These are phyloP conservation scores for Cytospora mali DNA, from an alignment of 2,329 filamentous ascomycete species.

Conservation along the genomic window DNA sequence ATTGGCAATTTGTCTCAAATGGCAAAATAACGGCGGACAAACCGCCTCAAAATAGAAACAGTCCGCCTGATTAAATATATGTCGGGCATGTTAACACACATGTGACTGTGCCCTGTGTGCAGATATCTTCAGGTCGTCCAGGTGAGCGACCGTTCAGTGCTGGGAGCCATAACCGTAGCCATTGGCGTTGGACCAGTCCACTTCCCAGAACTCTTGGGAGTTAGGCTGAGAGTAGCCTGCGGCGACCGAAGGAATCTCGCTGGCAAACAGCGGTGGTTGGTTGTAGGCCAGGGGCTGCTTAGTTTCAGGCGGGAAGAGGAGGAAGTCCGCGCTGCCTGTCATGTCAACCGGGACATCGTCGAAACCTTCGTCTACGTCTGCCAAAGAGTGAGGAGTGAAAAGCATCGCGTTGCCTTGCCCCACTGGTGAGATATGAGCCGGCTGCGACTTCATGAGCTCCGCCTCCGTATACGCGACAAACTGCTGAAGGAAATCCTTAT, in stretches of 20 bases:
- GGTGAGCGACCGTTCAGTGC: slow-evolving; percentile 31
- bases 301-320: slow-evolving; percentile 56
- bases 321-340: slow-evolving; percentile 61
- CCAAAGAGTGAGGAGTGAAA: slow-evolving; percentile 65
- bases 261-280: slow-evolving; percentile 45
- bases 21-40: neutral
- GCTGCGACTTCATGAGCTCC: slow-evolving; percentile 45
- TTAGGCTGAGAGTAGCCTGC: slow-evolving; percentile 56
- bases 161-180: slow-evolving; percentile 35
- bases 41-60: neutral
- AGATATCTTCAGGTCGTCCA: neutral
- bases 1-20: neutral
- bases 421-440: slow-evolving; percentile 65
- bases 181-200: slow-evolving; percentile 46
- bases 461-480: slow-evolving; percentile 44
- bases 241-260: slow-evolving; percentile 52
- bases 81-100: neutral
- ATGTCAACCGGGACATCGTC: slow-evolving; percentile 52
- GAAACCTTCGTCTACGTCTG: slow-evolving; percentile 67
- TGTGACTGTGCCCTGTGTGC: slow-evolving; percentile 5
- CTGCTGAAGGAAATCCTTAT: slow-evolving; percentile 48
- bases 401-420: slow-evolving; percentile 71
- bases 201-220: slow-evolving; percentile 54
- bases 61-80: neutral
- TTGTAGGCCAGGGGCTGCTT: slow-evolving; percentile 46